Base-by-base conservation (phyloP, 1,284 basidiomycete genomes). In the Marasmius sp. region DNA sequence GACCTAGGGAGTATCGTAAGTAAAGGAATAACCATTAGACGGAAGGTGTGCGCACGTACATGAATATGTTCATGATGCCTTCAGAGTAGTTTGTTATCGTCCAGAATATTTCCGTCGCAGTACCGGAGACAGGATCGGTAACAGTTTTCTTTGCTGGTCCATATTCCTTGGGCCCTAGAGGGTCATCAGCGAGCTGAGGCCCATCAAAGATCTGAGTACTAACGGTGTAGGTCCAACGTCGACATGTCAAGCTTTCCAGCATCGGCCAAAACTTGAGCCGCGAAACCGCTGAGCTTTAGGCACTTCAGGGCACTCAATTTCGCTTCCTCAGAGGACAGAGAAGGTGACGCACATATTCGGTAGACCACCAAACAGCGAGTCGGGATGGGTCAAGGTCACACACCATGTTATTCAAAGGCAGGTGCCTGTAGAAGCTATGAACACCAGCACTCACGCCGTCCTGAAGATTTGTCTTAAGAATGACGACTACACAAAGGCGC, bases 341-440 rank as follows among this genome's bases (percentile, higher is more conserved):
- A 8, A 43, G 70, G 20, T 47, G 16, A n/a, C 74, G 3, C 61
- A 80, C 81, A 64, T 82, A 74, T 59, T 81, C 75, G 8, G 80
- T 78, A 3, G 80, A 85, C 82, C 83, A 88, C 86, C 86, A 89
- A 1, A 84, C 75, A 0, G 85, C 86, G 8, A 82, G 63, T 43
- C 76, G 75, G 0, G 72, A 70, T 0, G 82, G 77, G 58, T 84
- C 81, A 51, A 88, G 65, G 65, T 87, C 84, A 65, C 86, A 89
- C 65, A 84, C 73, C 86, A 89, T 88, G 65, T 85, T 85, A 16
- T 84, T 70, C 50, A 88, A 67, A 0, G 87, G 86, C 20, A 89
- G 70, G 70, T 88, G 85, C 18, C 73, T 73, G 70, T 88, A 86
- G 68, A 88, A 86, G 49, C 81, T 83, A 22, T 83, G 78, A 0